These are phyloP conservation scores for Glycine soja DNA, from an alignment of 306 rosid genomes.

Conservation along the genomic window DNA sequence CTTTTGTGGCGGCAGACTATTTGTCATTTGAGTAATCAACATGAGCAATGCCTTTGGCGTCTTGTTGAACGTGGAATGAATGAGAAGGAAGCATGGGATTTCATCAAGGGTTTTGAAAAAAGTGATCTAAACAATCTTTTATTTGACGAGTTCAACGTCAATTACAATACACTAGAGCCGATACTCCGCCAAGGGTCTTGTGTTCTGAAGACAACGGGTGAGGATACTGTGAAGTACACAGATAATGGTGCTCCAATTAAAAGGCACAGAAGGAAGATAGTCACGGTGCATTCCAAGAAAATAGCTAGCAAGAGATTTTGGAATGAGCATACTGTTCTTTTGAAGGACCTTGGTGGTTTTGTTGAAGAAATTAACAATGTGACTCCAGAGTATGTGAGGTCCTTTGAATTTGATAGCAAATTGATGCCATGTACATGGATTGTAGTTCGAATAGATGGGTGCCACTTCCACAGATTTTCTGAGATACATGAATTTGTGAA, in stretches of 20 bases:
- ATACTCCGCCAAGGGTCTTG: slow-evolving; percentile 83
- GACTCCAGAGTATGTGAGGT: slow-evolving; percentile 73
- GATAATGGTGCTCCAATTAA: slow-evolving; percentile 68
- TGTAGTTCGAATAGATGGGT: slow-evolving; percentile 80
- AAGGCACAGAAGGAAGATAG: slow-evolving; percentile 65
- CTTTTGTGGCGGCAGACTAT: slow-evolving; percentile 83
- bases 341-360: slow-evolving; percentile 80
- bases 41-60: slow-evolving; percentile 72
- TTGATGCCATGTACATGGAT: slow-evolving; percentile 84
- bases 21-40: slow-evolving; percentile 70
- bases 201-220: slow-evolving; percentile 65
- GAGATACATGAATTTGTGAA: slow-evolving; percentile 80
- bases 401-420: slow-evolving; percentile 68
- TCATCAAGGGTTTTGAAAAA: slow-evolving; percentile 64
- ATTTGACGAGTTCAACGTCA: slow-evolving; percentile 66
- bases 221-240: slow-evolving; percentile 69
- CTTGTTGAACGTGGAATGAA: slow-evolving; percentile 70
- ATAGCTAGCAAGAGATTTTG: slow-evolving; percentile 66
- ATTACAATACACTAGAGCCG: slow-evolving; percentile 63
- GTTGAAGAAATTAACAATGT: slow-evolving; percentile 68
- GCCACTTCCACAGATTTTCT: slow-evolving; percentile 86
- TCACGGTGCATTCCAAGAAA: slow-evolving; percentile 63
- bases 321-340: slow-evolving; percentile 64
- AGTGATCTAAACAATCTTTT: slow-evolving; percentile 65
- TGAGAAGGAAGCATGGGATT: slow-evolving; percentile 59